Conservation (phyloP, 2,329 filamentous ascomycete genomes). For the Claviceps sp. region DNA sequence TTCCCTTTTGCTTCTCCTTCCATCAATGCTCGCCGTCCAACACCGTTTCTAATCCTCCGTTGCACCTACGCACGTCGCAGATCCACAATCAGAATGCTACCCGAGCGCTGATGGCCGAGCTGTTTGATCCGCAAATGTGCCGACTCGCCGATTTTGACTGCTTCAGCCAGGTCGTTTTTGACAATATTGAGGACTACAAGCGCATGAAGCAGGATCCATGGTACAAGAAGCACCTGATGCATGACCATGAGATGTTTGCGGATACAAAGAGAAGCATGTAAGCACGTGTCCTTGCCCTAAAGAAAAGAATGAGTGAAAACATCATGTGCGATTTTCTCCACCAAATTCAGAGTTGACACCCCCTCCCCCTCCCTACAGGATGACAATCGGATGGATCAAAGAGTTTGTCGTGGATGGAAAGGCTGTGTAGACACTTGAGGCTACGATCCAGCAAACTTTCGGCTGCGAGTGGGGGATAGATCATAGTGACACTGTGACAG, state of each 20-base stretch:
- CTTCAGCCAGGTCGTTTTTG: constrained; percentile 34
- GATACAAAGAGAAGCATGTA: constrained; percentile 29
- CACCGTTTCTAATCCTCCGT: too few species aligned
- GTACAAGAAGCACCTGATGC: constrained; percentile 29
- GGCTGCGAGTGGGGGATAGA: not conserved
- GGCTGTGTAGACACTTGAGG: constrained; percentile 9
- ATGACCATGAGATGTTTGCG: constrained; percentile 35
- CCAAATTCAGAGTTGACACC: not conserved
- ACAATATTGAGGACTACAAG: constrained; percentile 30
- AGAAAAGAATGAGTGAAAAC: too few species aligned
- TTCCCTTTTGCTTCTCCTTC: too few species aligned
- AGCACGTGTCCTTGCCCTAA: not conserved
- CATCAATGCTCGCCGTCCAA: too few species aligned
- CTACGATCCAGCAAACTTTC: not conserved
- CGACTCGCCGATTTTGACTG: constrained; percentile 36
- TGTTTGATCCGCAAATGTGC: constrained; percentile 31
- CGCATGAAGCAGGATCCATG: constrained; percentile 34
- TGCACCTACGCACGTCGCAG: constrained; percentile 15
- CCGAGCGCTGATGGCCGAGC: constrained; percentile 21
- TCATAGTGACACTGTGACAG: too few species aligned
- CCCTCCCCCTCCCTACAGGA: constrained; percentile 17
- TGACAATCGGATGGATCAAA: constrained; percentile 33
- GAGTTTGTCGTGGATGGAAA: constrained; percentile 27
- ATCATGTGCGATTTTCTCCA: not conserved
- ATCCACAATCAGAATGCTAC: constrained; percentile 24